These are phyloP conservation scores for Thinopyrum elongatum DNA, from an alignment of 176 grass and related monocot species.

Conservation along the genomic window DNA sequence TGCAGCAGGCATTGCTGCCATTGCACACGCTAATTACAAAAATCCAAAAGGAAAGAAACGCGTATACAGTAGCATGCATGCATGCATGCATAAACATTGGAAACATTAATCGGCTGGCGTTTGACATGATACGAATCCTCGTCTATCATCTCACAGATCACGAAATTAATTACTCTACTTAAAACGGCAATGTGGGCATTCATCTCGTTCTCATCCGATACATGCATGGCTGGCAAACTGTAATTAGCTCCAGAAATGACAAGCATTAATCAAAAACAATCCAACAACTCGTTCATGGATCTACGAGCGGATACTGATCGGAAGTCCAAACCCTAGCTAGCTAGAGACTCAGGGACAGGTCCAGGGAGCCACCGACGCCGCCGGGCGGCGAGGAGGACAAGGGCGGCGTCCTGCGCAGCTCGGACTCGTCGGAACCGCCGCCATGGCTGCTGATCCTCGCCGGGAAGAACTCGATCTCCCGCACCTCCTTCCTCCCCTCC, in stretches of 20 bases:
- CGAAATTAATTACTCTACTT: not conserved
- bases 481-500: slow-evolving; percentile 30
- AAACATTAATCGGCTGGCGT: not conserved
- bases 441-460: not conserved
- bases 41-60: not conserved
- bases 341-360: slow-evolving; percentile 57
- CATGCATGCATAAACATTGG: too few relatives aligned
- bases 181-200: not conserved
- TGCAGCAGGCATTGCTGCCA: too few relatives aligned
- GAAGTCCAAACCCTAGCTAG: slow-evolving; percentile 19
- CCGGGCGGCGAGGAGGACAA: not conserved
- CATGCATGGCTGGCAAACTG: not conserved
- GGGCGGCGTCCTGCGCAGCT: not conserved
- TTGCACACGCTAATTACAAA: not conserved
- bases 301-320: not conserved
- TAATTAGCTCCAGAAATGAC: not conserved
- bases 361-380: slow-evolving; percentile 13
- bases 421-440: not conserved
- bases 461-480: slow-evolving; percentile 85
- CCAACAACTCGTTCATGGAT: not conserved
- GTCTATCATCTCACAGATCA: not conserved
- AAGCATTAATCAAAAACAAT: not conserved
- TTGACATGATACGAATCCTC: not conserved
- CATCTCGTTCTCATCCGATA: not conserved
- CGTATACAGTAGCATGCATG: too few relatives aligned